These are phyloP conservation scores for Micromonas pusilla DNA, from an alignment of 139 green algal genomes.

Conservation along the genomic window DNA sequence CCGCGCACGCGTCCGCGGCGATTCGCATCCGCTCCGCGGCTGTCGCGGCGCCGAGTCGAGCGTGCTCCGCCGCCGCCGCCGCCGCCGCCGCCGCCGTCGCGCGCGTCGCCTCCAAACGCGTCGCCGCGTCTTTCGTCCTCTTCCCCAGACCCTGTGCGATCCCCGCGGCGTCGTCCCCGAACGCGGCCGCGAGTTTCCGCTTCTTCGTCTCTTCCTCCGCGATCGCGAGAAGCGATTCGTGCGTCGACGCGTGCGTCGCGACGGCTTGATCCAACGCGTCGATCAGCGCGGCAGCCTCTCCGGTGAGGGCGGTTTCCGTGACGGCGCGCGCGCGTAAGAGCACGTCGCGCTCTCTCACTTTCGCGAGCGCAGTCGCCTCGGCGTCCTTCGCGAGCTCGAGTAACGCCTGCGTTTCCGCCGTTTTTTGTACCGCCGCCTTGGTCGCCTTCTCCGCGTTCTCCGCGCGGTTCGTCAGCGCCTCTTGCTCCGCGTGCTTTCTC, in stretches of 20 bases:
- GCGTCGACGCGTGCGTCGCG: too few species aligned
- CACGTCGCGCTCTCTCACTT: too few species aligned
- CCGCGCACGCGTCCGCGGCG: not conserved
- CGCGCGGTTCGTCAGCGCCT: constrained; percentile 8
- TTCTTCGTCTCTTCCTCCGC: constrained; percentile 1
- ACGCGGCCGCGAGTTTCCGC: not conserved
- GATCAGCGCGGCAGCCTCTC: too few species aligned
- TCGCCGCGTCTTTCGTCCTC: not conserved
- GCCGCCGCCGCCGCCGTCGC: not conserved
- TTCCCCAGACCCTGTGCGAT: too few species aligned
- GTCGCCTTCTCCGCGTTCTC: constrained; percentile 9
- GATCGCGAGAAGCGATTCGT: too few species aligned
- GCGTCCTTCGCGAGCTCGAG: not conserved
- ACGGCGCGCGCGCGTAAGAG: too few species aligned
- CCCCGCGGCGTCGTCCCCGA: too few species aligned
- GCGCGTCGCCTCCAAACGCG: not conserved
- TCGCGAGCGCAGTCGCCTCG: not conserved
- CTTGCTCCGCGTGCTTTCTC: constrained; percentile 11
- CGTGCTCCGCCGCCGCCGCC: not conserved
- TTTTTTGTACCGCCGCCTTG: not conserved
- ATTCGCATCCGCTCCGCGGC: not conserved
- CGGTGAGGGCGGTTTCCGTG: too few species aligned
- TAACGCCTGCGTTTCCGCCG: not conserved
- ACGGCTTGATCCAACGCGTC: too few species aligned
- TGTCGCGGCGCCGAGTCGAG: not conserved